Percentiles rank a stretch among this genome's conserved stretches.
Evolutionary conservation across 129 eudicot genomes (phyloP).

Genomic region (Escallonia herrerae): DNA sequence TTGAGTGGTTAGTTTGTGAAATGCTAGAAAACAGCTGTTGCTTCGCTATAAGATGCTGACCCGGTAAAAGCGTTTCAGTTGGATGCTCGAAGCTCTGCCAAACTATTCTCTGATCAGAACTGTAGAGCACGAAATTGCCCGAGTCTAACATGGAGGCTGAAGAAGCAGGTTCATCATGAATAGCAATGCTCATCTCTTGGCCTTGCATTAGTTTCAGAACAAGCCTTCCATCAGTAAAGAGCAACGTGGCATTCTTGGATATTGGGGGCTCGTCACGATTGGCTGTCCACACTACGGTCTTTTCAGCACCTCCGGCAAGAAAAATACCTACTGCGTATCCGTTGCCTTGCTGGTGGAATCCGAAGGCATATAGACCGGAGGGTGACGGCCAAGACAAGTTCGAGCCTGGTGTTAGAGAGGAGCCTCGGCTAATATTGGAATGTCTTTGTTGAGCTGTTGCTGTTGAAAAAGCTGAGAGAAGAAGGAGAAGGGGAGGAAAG

Average conservation of each 20-base stretch:
- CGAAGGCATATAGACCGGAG: conserved; percentile 44
- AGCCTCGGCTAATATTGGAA: conserved; percentile 17
- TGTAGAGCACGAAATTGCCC: conserved; percentile 30
- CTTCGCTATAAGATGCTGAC: neutral
- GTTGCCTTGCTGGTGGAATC: conserved; percentile 26
- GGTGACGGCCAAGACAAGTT: conserved; percentile 42
- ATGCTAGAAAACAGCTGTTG: conserved; percentile 12
- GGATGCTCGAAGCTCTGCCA: conserved; percentile 33
- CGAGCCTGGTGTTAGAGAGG: conserved; percentile 18
- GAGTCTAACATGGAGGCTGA: conserved; percentile 43
- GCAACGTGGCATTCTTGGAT: conserved; percentile 11
- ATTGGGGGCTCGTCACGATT: conserved; percentile 24
- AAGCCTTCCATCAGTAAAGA: conserved; percentile 30
- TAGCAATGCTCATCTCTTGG: conserved; percentile 9
- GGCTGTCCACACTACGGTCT: conserved; percentile 45
- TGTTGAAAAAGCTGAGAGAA: neutral
- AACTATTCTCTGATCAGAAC: neutral
- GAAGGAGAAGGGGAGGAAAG: neutral
- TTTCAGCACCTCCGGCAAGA: conserved; percentile 22
- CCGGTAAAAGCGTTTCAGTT: conserved; percentile 18
- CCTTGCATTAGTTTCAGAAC: conserved; percentile 8
- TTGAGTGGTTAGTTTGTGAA: conserved; percentile 8
- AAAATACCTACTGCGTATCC: conserved; percentile 42
- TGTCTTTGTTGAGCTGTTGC: neutral
- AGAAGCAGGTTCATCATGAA: neutral